Conservation (phyloP, 495 filamentous ascomycete genomes). For the Aspergillus cristatus region DNA sequence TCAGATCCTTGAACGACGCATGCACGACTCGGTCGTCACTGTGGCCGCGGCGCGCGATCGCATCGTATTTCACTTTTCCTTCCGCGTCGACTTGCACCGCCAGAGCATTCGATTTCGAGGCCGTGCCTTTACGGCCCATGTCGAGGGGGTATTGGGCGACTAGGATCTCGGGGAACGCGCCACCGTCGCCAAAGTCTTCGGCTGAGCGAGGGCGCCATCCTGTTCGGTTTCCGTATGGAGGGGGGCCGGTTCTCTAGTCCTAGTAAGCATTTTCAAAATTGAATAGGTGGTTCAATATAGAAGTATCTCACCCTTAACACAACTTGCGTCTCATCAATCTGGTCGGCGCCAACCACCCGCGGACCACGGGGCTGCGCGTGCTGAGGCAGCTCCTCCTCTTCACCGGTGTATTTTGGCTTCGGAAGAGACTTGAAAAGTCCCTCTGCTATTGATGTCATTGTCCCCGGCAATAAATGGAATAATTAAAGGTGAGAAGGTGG, state of each 20-base stretch:
- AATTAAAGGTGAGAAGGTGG: constrained; percentile 10
- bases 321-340: constrained; percentile 78
- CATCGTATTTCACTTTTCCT: constrained; percentile 93
- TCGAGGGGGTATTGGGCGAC: constrained; percentile 93
- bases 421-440: constrained; percentile 77
- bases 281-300: not conserved
- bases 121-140: constrained; percentile 72
- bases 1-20: constrained; percentile 92
- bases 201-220: constrained; percentile 78
- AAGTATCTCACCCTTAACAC: constrained; percentile 66
- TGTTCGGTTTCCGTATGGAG: constrained; percentile 72
- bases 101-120: constrained; percentile 73
- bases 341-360: constrained; percentile 65
- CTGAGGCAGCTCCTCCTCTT: constrained; percentile 69
- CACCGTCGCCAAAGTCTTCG: constrained; percentile 94
- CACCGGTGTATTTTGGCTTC: constrained; percentile 79
- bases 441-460: constrained; percentile 62
- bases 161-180: constrained; percentile 89
- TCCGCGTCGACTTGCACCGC: constrained; percentile 83
- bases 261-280: no score
- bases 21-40: constrained; percentile 77
- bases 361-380: constrained; percentile 68
- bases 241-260: constrained; percentile 67
- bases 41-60: constrained; percentile 88
- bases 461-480: constrained; percentile 8